Evolutionary conservation across 2,329 filamentous ascomycete species (phyloP).

Genomic region (Microdochium paspali): DNA sequence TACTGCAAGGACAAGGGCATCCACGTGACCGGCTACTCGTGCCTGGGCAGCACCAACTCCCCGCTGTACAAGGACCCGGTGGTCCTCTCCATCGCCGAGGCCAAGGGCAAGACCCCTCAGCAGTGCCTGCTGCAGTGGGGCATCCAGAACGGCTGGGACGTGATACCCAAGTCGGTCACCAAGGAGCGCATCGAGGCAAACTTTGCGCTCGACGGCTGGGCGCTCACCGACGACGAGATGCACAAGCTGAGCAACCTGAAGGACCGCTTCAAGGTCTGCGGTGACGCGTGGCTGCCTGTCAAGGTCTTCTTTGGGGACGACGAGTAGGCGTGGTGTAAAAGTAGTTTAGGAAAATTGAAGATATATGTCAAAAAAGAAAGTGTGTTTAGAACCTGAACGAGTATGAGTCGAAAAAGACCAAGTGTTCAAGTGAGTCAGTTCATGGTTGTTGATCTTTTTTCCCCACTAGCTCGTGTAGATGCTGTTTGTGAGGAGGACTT

Average conservation of each 20-base stretch:
- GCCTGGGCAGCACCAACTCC: conserved; percentile 62
- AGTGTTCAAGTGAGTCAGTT: too few relatives aligned
- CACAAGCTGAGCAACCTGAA: conserved; percentile 56
- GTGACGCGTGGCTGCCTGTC: conserved; percentile 62
- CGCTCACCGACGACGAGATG: conserved; percentile 64
- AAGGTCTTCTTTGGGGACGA: conserved; percentile 80
- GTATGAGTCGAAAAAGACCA: background rate
- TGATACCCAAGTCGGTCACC: conserved; percentile 79
- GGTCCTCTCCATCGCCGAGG: conserved; percentile 51
- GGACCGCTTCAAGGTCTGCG: conserved; percentile 77
- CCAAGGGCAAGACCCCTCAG: conserved; percentile 60
- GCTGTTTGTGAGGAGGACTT: too few relatives aligned
- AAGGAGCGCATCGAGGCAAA: conserved; percentile 66
- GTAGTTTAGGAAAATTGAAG: background rate
- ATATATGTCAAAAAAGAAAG: background rate
- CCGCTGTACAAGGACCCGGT: conserved; percentile 58
- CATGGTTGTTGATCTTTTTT: too few relatives aligned
- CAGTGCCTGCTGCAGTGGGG: conserved; percentile 77
- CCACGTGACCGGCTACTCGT: conserved; percentile 66
- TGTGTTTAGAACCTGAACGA: background rate
- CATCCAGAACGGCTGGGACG: conserved; percentile 68
- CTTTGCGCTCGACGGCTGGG: conserved; percentile 66
- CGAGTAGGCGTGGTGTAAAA: conserved; percentile 39
- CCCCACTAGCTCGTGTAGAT: too few relatives aligned
- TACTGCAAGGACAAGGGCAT: conserved; percentile 68